phyloP scores from a whole-genome alignment of 805 yeast genomes.

The Kockiozyma suomiensis region DNA sequence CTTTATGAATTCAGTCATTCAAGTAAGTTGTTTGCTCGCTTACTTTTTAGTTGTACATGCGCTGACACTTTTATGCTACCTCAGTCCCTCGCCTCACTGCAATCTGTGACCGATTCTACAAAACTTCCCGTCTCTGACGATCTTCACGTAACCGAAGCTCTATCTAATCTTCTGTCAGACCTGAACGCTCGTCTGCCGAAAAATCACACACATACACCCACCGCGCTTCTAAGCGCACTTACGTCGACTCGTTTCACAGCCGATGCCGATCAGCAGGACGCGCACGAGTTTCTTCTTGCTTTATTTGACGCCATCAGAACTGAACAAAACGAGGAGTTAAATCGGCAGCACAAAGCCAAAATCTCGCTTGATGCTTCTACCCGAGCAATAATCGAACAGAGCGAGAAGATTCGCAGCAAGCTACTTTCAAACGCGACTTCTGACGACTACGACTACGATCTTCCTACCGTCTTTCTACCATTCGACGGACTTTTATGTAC shows the following conservation, averaged over 20 bases:
- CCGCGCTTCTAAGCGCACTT: conserved; percentile 17
- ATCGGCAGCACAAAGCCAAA: not conserved
- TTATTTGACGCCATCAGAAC: conserved; percentile 24
- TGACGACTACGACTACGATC: not conserved
- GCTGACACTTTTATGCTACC: not conserved
- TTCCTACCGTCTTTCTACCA: conserved; percentile 47
- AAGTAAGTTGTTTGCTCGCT: conserved; percentile 39
- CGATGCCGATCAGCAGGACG: conserved; percentile 33
- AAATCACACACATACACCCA: conserved; percentile 20
- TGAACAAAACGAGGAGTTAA: conserved; percentile 7
- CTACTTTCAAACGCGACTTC: not conserved
- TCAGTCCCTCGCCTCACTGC: conserved; percentile 22
- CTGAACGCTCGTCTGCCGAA: conserved; percentile 12
- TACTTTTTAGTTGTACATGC: not conserved
- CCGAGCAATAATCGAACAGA: not conserved
- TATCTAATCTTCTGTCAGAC: conserved; percentile 3
- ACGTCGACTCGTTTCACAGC: conserved; percentile 24
- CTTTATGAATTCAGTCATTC: conserved; percentile 89
- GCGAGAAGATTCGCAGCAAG: not conserved
- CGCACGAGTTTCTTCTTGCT: conserved; percentile 33
- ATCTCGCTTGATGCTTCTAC: conserved; percentile 8
- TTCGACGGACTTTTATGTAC: conserved; percentile 89
- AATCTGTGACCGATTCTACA: conserved; percentile 9
- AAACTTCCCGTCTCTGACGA: not conserved
- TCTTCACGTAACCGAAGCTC: conserved; percentile 10